A percentile compares a stretch with the other conserved stretches of the same genome.
phyloP scores from a whole-genome alignment of 768 basidiomycete species.

The Termitomyces sp. region DNA sequence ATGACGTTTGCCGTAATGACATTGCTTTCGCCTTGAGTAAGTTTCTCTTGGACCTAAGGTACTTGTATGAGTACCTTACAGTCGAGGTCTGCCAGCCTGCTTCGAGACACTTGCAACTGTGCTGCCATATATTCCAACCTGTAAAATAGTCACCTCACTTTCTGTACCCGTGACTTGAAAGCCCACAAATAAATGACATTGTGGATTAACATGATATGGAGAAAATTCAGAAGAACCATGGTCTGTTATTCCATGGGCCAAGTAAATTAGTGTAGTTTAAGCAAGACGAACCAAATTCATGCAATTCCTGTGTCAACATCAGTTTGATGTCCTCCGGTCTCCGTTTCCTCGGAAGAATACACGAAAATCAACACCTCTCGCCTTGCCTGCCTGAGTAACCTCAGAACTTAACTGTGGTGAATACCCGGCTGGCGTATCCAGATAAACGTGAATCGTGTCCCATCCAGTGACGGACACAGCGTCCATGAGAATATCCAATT shows the following conservation, averaged over 20 bases:
- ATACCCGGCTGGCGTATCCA: not conserved
- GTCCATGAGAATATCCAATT: not conserved
- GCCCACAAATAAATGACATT: not conserved
- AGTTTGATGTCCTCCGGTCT: not conserved
- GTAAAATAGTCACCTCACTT: not conserved
- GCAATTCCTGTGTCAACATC: not conserved
- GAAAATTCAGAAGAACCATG: not conserved
- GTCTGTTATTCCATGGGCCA: too few species aligned
- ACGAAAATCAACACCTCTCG: slow-evolving; percentile 2
- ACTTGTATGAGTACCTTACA: not conserved
- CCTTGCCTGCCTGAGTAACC: not conserved
- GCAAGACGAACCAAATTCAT: not conserved
- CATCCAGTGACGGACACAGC: slow-evolving; percentile 4
- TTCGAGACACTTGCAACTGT: not conserved
- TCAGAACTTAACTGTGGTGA: not conserved
- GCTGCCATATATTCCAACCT: not conserved
- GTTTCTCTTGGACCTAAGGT: too few species aligned
- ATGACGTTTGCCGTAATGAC: not conserved
- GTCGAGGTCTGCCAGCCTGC: too few species aligned
- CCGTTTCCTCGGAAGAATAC: not conserved
- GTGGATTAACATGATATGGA: not conserved
- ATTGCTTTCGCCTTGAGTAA: not conserved
- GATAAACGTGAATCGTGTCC: not conserved
- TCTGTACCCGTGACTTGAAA: not conserved
- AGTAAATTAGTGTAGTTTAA: too few species aligned